These are phyloP conservation scores for Candida glucosophila DNA, from an alignment of 1,139 yeast species.

Conservation along the genomic window DNA sequence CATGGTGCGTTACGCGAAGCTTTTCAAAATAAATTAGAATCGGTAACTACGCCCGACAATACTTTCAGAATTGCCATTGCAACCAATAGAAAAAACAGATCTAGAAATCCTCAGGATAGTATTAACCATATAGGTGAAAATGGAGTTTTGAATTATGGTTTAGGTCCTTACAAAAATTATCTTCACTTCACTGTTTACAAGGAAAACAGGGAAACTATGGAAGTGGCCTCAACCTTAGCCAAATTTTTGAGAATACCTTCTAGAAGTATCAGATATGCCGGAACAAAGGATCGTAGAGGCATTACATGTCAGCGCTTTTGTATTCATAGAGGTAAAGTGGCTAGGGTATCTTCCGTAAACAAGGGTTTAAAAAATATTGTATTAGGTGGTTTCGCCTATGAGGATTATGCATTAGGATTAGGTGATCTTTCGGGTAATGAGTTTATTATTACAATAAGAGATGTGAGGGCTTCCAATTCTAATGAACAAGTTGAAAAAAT, in stretches of 20 bases:
- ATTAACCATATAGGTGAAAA: constrained; percentile 43
- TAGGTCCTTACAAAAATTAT: constrained; percentile 62
- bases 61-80: constrained; percentile 52
- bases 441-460: constrained; percentile 75
- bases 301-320: constrained; percentile 85
- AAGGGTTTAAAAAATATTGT: constrained; percentile 64
- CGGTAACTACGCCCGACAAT: constrained; percentile 65
- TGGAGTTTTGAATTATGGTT: constrained; percentile 43
- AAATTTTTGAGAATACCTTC: constrained; percentile 68
- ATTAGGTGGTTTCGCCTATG: constrained; percentile 71
- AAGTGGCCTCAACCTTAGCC: constrained; percentile 68
- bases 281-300: constrained; percentile 95
- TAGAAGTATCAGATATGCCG: constrained; percentile 71
- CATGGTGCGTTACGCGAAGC: constrained; percentile 72
- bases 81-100: constrained; percentile 21
- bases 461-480: constrained; percentile 35
- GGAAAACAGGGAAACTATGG: constrained; percentile 97
- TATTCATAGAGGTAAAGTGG: constrained; percentile 64
- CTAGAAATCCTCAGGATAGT: constrained; percentile 32
- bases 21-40: constrained; percentile 68
- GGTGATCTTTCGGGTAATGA: constrained; percentile 89
- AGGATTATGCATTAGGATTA: constrained; percentile 51
- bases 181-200: constrained; percentile 79
- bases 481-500: constrained; percentile 28
- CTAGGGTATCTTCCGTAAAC: constrained; percentile 69